phyloP scores from a whole-genome alignment of 441 rosid genomes.

The Erodium moschatum region DNA sequence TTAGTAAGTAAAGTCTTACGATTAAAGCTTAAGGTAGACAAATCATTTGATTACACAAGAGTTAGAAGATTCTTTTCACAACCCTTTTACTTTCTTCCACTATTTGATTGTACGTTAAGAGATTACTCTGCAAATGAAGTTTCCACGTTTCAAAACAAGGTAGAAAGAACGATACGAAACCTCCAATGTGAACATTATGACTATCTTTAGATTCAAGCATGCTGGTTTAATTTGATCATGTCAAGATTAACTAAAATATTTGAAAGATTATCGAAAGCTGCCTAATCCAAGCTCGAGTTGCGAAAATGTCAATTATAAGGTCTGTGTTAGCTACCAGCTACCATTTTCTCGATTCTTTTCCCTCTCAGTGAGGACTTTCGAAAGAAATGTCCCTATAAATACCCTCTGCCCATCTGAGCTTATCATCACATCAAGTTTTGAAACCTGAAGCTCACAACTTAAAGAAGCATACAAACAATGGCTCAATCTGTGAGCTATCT shows the following conservation, averaged over 20 bases:
- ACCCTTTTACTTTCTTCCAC: neutral
- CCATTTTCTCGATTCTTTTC: neutral
- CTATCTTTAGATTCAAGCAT: neutral
- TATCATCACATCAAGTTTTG: neutral
- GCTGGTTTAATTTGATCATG: neutral
- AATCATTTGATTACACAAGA: neutral
- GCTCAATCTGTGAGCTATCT: conserved; percentile 27
- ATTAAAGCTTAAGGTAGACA: conserved; percentile 5
- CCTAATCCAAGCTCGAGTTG: conserved; percentile 7
- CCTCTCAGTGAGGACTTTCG: conserved; percentile 1
- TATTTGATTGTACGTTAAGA: conserved; percentile 2
- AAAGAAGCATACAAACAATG: conserved; percentile 20
- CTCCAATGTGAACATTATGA: conserved; percentile 3
- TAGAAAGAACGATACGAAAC: neutral
- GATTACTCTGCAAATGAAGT: neutral
- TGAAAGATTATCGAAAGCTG: neutral
- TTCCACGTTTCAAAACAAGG: neutral
- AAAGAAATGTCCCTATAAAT: neutral
- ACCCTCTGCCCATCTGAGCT: neutral
- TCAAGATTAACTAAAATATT: neutral
- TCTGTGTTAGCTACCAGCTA: neutral
- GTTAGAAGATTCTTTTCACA: neutral
- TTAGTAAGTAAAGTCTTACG: neutral
- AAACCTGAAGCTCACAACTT: neutral
- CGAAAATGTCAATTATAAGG: conserved; percentile 8